phyloP scores from a whole-genome alignment of 108 stramenopile genomes.

The Nitzschia palea region DNA sequence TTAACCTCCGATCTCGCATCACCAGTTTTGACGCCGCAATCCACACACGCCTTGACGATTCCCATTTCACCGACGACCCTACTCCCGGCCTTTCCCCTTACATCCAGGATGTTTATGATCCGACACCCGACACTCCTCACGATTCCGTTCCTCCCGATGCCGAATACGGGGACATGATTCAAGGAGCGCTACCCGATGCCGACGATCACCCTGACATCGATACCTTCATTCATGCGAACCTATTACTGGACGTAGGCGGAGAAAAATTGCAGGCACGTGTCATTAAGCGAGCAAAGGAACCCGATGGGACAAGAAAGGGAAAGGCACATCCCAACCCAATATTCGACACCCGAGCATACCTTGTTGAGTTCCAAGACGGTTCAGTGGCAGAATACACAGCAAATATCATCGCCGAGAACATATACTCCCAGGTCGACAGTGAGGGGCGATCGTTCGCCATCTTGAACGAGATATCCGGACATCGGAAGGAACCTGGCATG shows the following conservation, averaged over 20 bases:
- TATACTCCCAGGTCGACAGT: constrained; percentile 30
- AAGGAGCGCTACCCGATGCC: background rate
- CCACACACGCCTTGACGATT: too few relatives aligned
- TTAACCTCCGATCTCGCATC: too few relatives aligned
- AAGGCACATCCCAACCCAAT: constrained; percentile 17
- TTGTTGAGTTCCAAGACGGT: constrained; percentile 22
- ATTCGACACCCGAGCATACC: constrained; percentile 30
- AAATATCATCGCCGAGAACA: constrained; percentile 53
- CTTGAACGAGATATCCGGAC: constrained; percentile 8
- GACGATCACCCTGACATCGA: constrained; percentile 1
- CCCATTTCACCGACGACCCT: too few relatives aligned
- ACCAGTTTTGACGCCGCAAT: too few relatives aligned
- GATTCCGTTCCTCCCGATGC: too few relatives aligned
- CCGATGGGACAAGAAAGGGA: constrained; percentile 20
- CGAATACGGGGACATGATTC: too few relatives aligned
- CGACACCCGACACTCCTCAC: too few relatives aligned
- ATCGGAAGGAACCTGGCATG: constrained; percentile 15
- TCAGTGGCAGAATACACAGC: constrained; percentile 11
- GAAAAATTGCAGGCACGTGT: constrained; percentile 3
- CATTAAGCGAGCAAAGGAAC: background rate
- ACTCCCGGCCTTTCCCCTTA: too few relatives aligned
- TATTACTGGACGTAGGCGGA: background rate
- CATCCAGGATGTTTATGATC: too few relatives aligned
- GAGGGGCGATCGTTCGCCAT: constrained; percentile 18
- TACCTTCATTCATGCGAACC: constrained; percentile 4